phyloP scores from a whole-genome alignment of 306 rosid genomes.

The Citrullus colocynthis region DNA sequence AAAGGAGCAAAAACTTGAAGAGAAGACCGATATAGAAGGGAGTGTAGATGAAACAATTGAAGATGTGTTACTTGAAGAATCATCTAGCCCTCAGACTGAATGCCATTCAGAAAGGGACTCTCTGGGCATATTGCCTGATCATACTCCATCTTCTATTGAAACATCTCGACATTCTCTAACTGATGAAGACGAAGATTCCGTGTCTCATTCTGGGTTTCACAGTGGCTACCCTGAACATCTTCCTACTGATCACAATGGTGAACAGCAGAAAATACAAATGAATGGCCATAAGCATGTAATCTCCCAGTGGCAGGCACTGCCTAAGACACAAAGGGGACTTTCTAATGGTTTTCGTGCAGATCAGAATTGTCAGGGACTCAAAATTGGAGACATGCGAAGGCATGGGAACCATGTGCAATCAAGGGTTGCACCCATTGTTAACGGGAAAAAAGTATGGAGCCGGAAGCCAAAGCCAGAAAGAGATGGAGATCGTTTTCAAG shows the following conservation, averaged over 20 bases:
- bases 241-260: constrained; percentile 26
- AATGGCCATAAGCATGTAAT: constrained; percentile 15
- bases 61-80: constrained; percentile 24
- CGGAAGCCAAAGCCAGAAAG: constrained; percentile 43
- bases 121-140: constrained; percentile 21
- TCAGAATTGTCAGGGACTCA: constrained; percentile 34
- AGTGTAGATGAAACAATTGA: constrained; percentile 18
- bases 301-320: constrained; percentile 27
- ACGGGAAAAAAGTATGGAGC: constrained; percentile 46
- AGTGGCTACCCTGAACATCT: constrained; percentile 15
- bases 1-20: constrained; percentile 39
- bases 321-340: constrained; percentile 30
- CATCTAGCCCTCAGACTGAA: constrained; percentile 24
- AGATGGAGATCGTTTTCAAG: constrained; percentile 24
- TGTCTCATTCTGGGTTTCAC: constrained; percentile 18
- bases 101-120: constrained; percentile 20
- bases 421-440: constrained; percentile 19
- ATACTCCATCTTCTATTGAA: constrained; percentile 16
- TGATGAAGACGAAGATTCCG: constrained; percentile 23
- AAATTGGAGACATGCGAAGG: constrained; percentile 27
- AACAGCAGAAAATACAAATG: constrained; percentile 20
- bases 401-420: constrained; percentile 29
- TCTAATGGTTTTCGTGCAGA: constrained; percentile 22
- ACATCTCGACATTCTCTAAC: constrained; percentile 21
- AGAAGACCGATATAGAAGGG: constrained; percentile 23